Evolutionary conservation across 2,329 filamentous ascomycete genomes (phyloP), one percentile per base, ranked within the genome.

Genomic region (Raffaelea deltoideospora): DNA sequence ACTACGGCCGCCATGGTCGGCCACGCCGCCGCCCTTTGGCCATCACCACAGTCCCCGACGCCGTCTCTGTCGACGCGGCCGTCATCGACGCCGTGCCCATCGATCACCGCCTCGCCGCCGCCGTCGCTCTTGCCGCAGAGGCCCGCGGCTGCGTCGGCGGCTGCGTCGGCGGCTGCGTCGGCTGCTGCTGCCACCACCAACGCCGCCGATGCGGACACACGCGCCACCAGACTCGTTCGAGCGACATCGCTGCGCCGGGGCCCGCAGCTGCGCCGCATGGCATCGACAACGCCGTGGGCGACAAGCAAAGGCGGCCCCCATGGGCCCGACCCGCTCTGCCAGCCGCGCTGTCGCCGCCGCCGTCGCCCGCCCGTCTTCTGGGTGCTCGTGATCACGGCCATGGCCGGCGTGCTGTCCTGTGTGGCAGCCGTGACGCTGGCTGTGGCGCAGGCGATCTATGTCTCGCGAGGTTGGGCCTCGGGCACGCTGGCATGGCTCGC

Each of bases 241-340:
- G 29, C 37, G 31, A 37, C 43, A 21, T 43, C 41, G 7, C 23
- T 40, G n/a, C 37, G 34, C 34, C 35, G 37, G 18, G 43, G 43
- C 5, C 39, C 39, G 2, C 38, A 35, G 5, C 31, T 37, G 20
- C 41, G 41, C 24, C 41, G 34, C n/a, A 30, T 42, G 3, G 10
- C 35, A 2, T 41, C 4, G 19, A 34, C 21, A 40, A 39, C 2
- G 32, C 30, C 32, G 35, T 37, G 34, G 37, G 37, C 3, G 43
- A 39, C 36, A 36, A 41, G n/a, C n/a, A n/a, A n/a, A n/a, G n/a
- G n/a, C n/a, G n/a, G n/a, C n/a, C n/a, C n/a, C n/a, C n/a, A n/a
- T n/a, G n/a, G n/a, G n/a, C n/a, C n/a, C 27, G 43, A 43, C 5
- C 39, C 36, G 11, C 38, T 23, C 2, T 30, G 35, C 11, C 31